Conservation (phyloP, 1,139 yeast species). For the Pichia sp. region DNA sequence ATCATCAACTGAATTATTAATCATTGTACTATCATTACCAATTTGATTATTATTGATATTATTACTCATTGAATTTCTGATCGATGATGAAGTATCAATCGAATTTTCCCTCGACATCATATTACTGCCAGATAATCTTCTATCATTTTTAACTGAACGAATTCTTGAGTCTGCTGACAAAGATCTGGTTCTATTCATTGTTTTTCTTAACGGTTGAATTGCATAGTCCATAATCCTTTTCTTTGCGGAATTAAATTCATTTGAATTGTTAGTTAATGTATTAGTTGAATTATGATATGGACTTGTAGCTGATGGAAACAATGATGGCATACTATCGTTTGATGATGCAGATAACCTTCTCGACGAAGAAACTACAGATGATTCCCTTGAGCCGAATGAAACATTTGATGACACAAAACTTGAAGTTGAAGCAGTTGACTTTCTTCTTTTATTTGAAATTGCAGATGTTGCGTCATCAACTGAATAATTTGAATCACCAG, state of each 20-base stretch:
- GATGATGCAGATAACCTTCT: conserved; percentile 24
- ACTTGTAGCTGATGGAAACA: conserved; percentile 21
- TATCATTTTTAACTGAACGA: conserved; percentile 6
- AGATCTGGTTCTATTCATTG: conserved; percentile 13
- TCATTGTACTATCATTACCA: neutral
- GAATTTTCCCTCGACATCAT: conserved; percentile 6
- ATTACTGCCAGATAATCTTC: conserved; percentile 9
- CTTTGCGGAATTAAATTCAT: conserved; percentile 8
- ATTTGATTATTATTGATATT: neutral
- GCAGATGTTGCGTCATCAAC: conserved; percentile 13
- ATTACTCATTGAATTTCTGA: neutral
- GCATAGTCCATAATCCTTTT: conserved; percentile 11
- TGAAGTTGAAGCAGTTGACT: conserved; percentile 24
- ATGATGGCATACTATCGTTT: conserved; percentile 21
- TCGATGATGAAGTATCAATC: neutral
- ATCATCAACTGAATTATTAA: conserved; percentile 1
- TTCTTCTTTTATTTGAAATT: conserved; percentile 17
- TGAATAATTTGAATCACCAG: conserved; percentile 16
- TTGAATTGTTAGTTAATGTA: neutral
- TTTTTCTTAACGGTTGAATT: conserved; percentile 10
- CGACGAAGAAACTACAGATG: conserved; percentile 23
- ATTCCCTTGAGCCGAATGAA: conserved; percentile 21
- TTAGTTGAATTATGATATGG: conserved; percentile 6
- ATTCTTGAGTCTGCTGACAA: conserved; percentile 16
- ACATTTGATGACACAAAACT: conserved; percentile 22